Base-by-base conservation (phyloP, 192 early-diverging fungal genomes). In the Mortierella alpina region DNA sequence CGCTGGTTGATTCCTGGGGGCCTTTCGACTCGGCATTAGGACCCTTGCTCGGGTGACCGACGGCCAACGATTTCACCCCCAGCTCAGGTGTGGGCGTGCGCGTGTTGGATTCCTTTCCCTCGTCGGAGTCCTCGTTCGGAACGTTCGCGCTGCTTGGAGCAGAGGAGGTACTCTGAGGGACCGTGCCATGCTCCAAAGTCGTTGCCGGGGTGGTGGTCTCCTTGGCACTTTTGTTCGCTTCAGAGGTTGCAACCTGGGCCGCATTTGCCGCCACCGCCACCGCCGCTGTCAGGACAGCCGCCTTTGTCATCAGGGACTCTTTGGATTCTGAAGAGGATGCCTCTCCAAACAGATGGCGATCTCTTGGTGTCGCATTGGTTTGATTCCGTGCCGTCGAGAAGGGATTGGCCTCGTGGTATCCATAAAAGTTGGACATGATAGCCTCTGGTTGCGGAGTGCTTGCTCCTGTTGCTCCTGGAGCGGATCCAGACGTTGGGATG, bases 341-440 rank as follows among this genome's bases (percentile, higher is more conserved):
- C 10, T 80, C 77, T 20, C 77, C 77, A 72, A 80, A 80, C 39
- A 80, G 44, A 11, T 80, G 70, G 39, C 66, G 50, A 48, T 80
- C 74, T 20, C 74, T 67, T 6, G 69, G 6, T 18, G 60, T 13
- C 5, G 14, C 63, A 39, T 63, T 63, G 11, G 65, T 57, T 46
- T 68, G 60, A 50, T 67, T 72, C 48, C 77, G 46, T 42, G 77
- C 69, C 12, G 65, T 80, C 15, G 77, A 72, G 41, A 80, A 80
- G 6, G 70, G 70, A 41, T 80, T 72, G 2, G 52, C 44, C 31
- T 80, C 77, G 18, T 80, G 77, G 40, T 80, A 64, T 15, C 77
- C 77, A 64, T 80, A 80, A 68, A 72, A 80, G 48, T 57, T 68
- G n/a, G 64, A 51, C 69, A 68, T 72, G 60, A 54, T 68, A 11